Evolutionary conservation across 2,329 filamentous ascomycete species (phyloP), one percentile per base, ranked within the genome.

Genomic region (Aspergillus novoparasiticus): DNA sequence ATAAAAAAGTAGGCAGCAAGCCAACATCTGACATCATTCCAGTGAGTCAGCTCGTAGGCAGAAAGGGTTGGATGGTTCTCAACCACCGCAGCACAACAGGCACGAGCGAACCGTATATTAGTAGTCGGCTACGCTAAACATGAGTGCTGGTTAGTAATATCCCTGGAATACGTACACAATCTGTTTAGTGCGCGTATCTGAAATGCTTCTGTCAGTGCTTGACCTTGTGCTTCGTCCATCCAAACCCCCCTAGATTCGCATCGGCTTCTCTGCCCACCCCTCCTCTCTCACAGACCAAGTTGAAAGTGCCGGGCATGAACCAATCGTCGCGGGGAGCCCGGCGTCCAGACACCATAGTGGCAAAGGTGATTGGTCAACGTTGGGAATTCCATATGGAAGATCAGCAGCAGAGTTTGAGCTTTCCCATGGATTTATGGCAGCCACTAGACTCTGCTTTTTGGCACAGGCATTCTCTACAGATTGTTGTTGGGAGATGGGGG

Each of bases 331-430:
- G 50, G 19, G 55, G 53, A 59, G 60, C 55, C 56, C 39, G 46
- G 58, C 43, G 53, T 46, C 54, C 54, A 64, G 60, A 66, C 62
- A 45, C 64, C 64, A 2, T 36, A 60, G 63, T 57, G 59, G 28
- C 54, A 21, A 39, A 45, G 3, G 41, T 61, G 36, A 73, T 74
- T 53, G 73, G 68, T 36, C 66, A 58, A 10, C 58, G 32, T 14
- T 62, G 64, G 26, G 57, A 62, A 66, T 61, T 68, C 63, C 65
- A 69, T 36, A 68, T 70, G 58, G 58, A 68, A 66, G 60, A 76
- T 70, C 69, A 63, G 64, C 72, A 59, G 50, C 59, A 63, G 62
- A 66, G 62, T 65, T 67, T 62, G 63, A 45, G 50, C 56, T 56
- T 66, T 66, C 48, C 63, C 67, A 66, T 64, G 64, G 66, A 61